Percentiles rank a stretch among this genome's conserved stretches.
Evolutionary conservation across 176 grass and related monocot species (phyloP).

Genomic region (Rhipidocladum racemiflorum): DNA sequence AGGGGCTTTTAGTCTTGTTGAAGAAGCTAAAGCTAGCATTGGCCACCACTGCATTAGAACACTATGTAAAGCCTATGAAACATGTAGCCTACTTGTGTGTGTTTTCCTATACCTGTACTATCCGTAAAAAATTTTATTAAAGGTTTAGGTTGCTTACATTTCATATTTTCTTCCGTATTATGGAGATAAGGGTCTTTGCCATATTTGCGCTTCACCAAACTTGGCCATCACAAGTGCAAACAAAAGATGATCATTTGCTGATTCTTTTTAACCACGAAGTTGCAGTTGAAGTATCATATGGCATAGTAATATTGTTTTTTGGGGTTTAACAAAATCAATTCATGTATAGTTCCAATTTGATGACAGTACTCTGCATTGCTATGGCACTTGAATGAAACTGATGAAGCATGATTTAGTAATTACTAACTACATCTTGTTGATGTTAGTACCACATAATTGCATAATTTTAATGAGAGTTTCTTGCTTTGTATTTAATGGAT

Average conservation of each 20-base stretch:
- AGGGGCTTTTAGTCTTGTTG: not conserved
- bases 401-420: not conserved
- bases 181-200: slow-evolving; percentile 1
- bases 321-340: not conserved
- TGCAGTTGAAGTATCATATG: not conserved
- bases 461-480: not conserved
- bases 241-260: not conserved
- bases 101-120: not conserved
- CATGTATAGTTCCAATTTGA: not conserved
- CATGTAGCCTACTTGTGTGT: not conserved
- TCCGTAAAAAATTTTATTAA: not conserved
- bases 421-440: not conserved
- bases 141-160: not conserved
- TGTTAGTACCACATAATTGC: not conserved
- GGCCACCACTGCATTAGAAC: not conserved
- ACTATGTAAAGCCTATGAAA: not conserved
- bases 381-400: slow-evolving; percentile 10
- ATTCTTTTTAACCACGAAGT: not conserved
- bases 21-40: not conserved
- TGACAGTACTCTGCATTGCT: not conserved
- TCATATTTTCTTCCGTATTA: not conserved
- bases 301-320: not conserved
- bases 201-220: slow-evolving; percentile 5
- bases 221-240: not conserved
- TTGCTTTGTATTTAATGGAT: not conserved